A percentile compares a stretch with the other conserved stretches of the same genome.
Evolutionary conservation across 257 asterid genomes (phyloP).

Genomic region (Jasminum sambac): DNA sequence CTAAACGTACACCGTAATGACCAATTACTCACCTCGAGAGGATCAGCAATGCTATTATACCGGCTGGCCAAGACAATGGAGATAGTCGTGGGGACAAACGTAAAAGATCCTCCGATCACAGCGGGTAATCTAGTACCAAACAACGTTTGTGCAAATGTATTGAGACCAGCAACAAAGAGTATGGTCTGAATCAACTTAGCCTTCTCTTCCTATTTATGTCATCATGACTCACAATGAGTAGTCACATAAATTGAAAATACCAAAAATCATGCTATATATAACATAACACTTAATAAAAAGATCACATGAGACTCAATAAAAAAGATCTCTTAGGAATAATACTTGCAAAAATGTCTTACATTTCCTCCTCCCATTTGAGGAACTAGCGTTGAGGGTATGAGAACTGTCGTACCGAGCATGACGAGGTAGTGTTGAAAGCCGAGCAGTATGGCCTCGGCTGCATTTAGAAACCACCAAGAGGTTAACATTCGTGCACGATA

Average conservation of each 20-base stretch:
- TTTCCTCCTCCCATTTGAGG: conserved; percentile 96
- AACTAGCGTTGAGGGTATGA: conserved; percentile 69
- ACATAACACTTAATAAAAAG: neutral
- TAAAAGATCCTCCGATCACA: conserved; percentile 80
- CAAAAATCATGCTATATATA: too few species aligned
- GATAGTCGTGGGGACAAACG: conserved; percentile 80
- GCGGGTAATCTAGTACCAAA: conserved; percentile 91
- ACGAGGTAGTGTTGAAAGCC: conserved; percentile 97
- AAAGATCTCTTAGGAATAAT: too few species aligned
- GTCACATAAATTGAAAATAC: neutral
- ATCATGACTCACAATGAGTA: conserved; percentile 9
- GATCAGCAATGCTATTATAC: conserved; percentile 51
- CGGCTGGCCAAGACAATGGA: conserved; percentile 82
- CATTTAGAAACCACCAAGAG: conserved; percentile 29
- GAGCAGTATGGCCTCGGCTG: conserved; percentile 95
- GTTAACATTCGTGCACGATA: neutral
- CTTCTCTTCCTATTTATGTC: conserved; percentile 61
- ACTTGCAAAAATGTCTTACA: conserved; percentile 48
- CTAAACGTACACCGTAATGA: neutral
- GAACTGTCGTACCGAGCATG: conserved; percentile 97
- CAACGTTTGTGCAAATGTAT: conserved; percentile 67
- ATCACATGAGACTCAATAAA: too few species aligned
- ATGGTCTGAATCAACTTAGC: conserved; percentile 86
- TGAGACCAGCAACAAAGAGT: conserved; percentile 91
- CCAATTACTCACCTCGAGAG: conserved; percentile 53